Evolutionary conservation across 2,329 filamentous ascomycete genomes (phyloP).

Genomic region (Penicillium aurantiogriseum): DNA sequence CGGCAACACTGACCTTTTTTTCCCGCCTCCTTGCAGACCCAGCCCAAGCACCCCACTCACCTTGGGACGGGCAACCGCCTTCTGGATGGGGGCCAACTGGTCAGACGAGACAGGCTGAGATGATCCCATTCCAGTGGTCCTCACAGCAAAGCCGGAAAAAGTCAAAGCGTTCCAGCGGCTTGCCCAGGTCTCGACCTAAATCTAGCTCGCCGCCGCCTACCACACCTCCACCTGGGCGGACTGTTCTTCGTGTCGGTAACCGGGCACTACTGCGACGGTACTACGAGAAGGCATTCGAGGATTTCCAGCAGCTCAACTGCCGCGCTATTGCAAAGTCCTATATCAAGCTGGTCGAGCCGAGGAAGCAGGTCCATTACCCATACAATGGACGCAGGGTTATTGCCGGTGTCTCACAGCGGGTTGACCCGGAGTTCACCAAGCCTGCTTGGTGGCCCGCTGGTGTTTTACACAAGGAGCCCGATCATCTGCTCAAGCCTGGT

Average conservation of each 20-base stretch:
- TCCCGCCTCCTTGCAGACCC: conserved; percentile 5
- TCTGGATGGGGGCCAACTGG: conserved; percentile 27
- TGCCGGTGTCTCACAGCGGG: conserved; percentile 30
- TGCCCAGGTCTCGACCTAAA: conserved; percentile 17
- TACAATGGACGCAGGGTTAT: conserved; percentile 45
- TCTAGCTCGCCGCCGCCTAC: conserved; percentile 20
- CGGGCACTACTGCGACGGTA: conserved; percentile 32
- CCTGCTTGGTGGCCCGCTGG: conserved; percentile 37
- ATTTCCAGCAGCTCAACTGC: conserved; percentile 48
- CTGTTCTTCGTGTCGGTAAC: conserved; percentile 31
- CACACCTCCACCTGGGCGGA: conserved; percentile 20
- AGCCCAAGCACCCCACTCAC: conserved; percentile 5
- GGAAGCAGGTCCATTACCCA: conserved; percentile 49
- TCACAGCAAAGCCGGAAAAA: conserved; percentile 29
- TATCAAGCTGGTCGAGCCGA: conserved; percentile 49
- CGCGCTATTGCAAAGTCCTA: conserved; percentile 47
- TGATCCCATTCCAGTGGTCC: conserved; percentile 37
- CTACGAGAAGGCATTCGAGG: conserved; percentile 43
- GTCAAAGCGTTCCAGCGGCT: conserved; percentile 22
- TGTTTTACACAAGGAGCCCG: conserved; percentile 35
- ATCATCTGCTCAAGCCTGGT: conserved; percentile 36
- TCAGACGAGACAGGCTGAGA: conserved; percentile 19
- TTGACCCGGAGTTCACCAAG: conserved; percentile 36
- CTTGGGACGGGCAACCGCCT: conserved; percentile 16
- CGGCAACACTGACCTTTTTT: not conserved